These are phyloP conservation scores for Magnolia kwangsiensis DNA, from an alignment of 164 flowering plant genomes.

Conservation along the genomic window DNA sequence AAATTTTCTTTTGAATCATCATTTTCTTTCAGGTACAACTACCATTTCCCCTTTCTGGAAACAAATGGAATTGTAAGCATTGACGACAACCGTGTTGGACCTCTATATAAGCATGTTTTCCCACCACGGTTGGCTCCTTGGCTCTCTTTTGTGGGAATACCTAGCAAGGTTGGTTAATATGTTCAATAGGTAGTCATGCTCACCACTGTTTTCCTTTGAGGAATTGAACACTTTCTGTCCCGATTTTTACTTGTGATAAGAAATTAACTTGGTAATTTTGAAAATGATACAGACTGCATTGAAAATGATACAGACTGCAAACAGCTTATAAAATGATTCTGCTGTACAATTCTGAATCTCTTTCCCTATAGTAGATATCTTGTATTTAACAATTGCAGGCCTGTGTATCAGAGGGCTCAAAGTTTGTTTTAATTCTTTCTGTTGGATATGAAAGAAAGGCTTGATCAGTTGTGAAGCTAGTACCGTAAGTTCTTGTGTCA, in stretches of 20 bases:
- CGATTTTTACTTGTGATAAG: no score
- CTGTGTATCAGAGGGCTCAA: no score
- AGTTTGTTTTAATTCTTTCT: no score
- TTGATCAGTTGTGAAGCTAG: no score
- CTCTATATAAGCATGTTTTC: constrained; percentile 77
- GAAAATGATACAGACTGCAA: not conserved
- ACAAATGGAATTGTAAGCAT: constrained; percentile 51
- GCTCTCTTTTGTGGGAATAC: constrained; percentile 83
- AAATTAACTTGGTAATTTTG: not conserved
- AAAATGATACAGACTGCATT: not conserved
- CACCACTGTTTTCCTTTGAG: not conserved
- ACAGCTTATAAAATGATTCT: no score
- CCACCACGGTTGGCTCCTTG: constrained; percentile 79
- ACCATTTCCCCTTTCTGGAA: constrained; percentile 77
- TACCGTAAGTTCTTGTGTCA: no score
- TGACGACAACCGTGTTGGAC: constrained; percentile 85
- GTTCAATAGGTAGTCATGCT: not conserved
- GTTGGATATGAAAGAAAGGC: no score
- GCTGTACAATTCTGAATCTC: no score
- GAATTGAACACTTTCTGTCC: not conserved
- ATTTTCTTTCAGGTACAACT: constrained; percentile 56
- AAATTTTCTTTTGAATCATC: not conserved
- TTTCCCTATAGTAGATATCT: no score
- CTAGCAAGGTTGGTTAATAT: constrained; percentile 14
- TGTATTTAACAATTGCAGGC: no score